Conservation (phyloP, 345 rosid genomes). For the Limnanthes douglasii region DNA sequence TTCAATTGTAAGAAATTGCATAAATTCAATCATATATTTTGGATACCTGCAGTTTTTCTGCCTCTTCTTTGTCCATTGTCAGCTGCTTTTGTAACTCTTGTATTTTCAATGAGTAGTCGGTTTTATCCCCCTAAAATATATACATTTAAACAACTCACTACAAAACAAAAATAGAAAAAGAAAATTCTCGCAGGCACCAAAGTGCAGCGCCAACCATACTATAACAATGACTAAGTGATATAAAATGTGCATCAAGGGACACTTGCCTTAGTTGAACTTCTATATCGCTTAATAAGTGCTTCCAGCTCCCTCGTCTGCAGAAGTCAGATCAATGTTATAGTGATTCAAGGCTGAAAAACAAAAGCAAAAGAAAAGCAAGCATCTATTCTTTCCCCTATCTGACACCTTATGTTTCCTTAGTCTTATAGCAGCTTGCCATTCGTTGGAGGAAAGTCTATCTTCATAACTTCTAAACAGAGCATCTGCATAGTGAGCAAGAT, state of each 20-base stretch:
- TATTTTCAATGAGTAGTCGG: conserved; percentile 64
- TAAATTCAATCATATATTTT: too few species aligned
- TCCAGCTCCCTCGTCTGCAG: conserved; percentile 64
- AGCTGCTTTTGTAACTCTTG: conserved; percentile 82
- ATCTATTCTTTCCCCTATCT: not conserved
- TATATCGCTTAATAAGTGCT: conserved; percentile 45
- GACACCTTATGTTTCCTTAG: conserved; percentile 85
- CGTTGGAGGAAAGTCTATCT: conserved; percentile 79
- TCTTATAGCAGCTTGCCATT: conserved; percentile 96
- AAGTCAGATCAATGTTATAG: conserved; percentile 6
- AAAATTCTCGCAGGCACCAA: too few species aligned
- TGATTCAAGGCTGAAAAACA: not conserved
- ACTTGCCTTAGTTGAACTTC: conserved; percentile 54
- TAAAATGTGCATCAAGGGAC: conserved; percentile 2
- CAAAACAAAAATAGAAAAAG: not conserved
- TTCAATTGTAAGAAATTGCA: too few species aligned
- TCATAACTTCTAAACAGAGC: conserved; percentile 74
- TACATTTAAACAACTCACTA: too few species aligned
- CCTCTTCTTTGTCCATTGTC: conserved; percentile 79
- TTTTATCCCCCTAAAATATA: conserved; percentile 52
- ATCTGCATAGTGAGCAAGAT: conserved; percentile 93
- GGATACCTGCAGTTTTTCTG: conserved; percentile 70
- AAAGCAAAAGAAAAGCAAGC: too few species aligned
- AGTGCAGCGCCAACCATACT: not conserved
- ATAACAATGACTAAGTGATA: conserved; percentile 1